Base-by-base conservation (phyloP, 2,329 filamentous ascomycete species). In the Ascochyta rabiei region DNA sequence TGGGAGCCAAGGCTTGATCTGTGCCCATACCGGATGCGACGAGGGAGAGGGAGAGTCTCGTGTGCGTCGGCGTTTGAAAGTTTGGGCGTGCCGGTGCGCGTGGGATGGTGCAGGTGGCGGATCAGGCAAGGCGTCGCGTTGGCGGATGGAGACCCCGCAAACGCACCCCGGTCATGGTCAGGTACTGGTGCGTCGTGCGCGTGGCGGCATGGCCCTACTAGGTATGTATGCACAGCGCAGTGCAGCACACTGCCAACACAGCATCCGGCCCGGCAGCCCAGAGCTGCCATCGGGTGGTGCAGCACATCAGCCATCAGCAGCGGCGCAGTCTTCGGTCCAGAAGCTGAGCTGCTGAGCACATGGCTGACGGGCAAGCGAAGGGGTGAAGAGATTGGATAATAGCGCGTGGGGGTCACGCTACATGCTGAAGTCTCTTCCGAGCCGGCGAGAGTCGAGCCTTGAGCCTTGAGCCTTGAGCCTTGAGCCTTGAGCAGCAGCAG, bases 361-460 rank as follows among this genome's bases (percentile, higher is more conserved):
- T 42, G 35, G 52, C 45, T 50, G 52, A 49, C 52, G 16, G 23
- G 28, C 18, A 24, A 24, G 47, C 40, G 26, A 38, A 38, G 50
- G 18, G 34, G 48, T 30, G 51, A 57, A 60, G 53, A 19, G 48
- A 61, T 69, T 70, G 61, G 60, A 67, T 74, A 74, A 74, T 74
- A 61, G 59, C 70, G 71, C 70, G 71, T 74, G 71, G 70, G 70
- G 70, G 71, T 71, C 56, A 57, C 51, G 44, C 53, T 59, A 59
- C 43, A 48, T 48, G 37, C 45, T 45, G 52, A 46, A 55, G 52
- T 46, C 46, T 50, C 45, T 55, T 49, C 46, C 52, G 52, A 41
- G 41, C 52, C 52, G 52, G 52, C 44, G 37, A 50, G 35, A 46
- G 46, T 55, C 52, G 52, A 55, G 52, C 52, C 52, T 49, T 26